Evolutionary conservation across 2,329 filamentous ascomycete genomes (phyloP), one percentile per base, ranked within the genome.

Genomic region (Aureobasidium vineae): DNA sequence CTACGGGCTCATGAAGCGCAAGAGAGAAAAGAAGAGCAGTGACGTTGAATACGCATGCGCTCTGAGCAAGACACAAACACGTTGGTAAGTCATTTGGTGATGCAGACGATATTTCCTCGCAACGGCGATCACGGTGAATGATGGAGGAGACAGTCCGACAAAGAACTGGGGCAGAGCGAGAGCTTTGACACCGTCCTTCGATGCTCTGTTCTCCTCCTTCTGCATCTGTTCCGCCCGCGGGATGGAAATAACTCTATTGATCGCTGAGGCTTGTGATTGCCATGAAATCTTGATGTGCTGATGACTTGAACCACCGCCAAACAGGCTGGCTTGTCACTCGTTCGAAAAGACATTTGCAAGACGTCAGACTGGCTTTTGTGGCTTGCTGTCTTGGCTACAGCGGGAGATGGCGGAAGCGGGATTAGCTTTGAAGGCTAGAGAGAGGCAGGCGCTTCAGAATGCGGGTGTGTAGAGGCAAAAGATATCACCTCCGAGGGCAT

Each of bases 331-430:
- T 0, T 86, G 87, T 61, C 81, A 81, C 33, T 91, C 92, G 5
- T 96, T 96, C 72, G 76, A 80, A 53, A 79, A 82, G 61, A 87
- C 95, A 33, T 81, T 97, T 71, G 75, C 77, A 56, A 84, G 82
- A 71, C 91, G 89, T 75, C 92, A 96, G 81, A 88, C 88, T 40
- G 84, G 82, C 65, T 91, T 92, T 76, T 73, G 73, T 5, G 77
- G 78, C 36, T 83, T 93, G 16, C 77, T 97, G 66, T 75, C 74
- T 38, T 97, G 91, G 91, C 77, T 97, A 68, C 80, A 72, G 57
- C 67, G 53, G 61, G 75, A 76, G 68, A 70, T 79, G 68, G 54
- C 68, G 66, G 63, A 69, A 66, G 64, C 54, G 43, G 54, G 23
- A 50, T 52, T 60, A 54, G 45, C 53, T 60, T 60, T 66, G 53